Percentiles rank a stretch among this genome's conserved stretches.
phyloP scores from a whole-genome alignment of 2,329 filamentous ascomycete genomes.

The Diaporthe eres region DNA sequence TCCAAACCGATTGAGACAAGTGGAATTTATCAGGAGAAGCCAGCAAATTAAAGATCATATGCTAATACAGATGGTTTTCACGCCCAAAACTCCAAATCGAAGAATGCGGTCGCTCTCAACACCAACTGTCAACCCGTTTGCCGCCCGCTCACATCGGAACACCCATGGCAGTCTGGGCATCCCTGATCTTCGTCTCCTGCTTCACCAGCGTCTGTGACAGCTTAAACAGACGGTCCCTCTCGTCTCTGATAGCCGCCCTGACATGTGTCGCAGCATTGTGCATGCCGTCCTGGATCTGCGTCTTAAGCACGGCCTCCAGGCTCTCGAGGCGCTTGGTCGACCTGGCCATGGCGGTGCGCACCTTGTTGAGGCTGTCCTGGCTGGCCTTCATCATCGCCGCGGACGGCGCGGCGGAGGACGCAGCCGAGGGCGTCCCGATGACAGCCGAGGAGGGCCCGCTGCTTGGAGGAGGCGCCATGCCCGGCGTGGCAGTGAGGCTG shows the following conservation, averaged over 20 bases:
- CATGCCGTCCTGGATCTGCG: constrained; percentile 41
- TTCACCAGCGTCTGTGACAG: constrained; percentile 39
- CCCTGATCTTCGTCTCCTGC: constrained; percentile 36
- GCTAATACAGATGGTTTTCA: no score
- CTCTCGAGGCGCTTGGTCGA: constrained; percentile 39
- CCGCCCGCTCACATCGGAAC: constrained; percentile 20
- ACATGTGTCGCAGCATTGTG: constrained; percentile 40
- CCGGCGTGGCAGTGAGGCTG: constrained; percentile 17
- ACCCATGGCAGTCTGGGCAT: constrained; percentile 31
- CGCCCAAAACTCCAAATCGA: neutral
- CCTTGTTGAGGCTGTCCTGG: constrained; percentile 40
- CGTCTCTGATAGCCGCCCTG: constrained; percentile 38
- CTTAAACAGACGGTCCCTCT: constrained; percentile 39
- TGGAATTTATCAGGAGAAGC: neutral
- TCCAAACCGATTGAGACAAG: neutral
- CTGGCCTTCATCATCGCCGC: constrained; percentile 35
- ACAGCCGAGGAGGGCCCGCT: neutral
- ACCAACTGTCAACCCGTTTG: neutral
- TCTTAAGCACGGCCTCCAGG: constrained; percentile 40
- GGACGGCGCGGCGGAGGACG: neutral
- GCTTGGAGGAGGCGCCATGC: constrained; percentile 20
- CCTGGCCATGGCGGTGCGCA: constrained; percentile 38
- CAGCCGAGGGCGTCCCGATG: constrained; percentile 4
- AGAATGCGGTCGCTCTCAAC: neutral
- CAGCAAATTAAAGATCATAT: neutral